A percentile compares a stretch with the other conserved stretches of the same genome.
Conservation (phyloP, 2,329 filamentous ascomycete genomes). For the Coniosporium tulheliwenetii region DNA sequence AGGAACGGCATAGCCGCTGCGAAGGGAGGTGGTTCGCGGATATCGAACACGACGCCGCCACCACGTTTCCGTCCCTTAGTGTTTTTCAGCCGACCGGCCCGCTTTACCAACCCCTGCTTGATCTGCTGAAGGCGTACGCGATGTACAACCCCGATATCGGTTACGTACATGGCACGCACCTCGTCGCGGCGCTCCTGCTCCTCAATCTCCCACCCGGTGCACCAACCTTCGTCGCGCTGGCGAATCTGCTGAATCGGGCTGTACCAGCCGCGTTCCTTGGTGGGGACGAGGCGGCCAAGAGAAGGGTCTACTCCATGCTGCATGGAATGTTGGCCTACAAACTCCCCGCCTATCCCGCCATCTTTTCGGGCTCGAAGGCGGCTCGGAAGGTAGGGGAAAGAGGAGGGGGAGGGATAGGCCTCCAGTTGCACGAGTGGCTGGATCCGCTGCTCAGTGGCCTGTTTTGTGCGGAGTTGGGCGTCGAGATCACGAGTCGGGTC, state of each 20-base stretch:
- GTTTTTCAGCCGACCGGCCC: slow-evolving; percentile 57
- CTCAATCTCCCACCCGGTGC: slow-evolving; percentile 51
- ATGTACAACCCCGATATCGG: slow-evolving; percentile 75
- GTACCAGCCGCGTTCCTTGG: slow-evolving; percentile 63
- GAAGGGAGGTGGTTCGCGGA: slow-evolving; percentile 45
- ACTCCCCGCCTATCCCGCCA: slow-evolving; percentile 49
- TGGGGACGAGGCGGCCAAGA: slow-evolving; percentile 51
- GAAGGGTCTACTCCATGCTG: slow-evolving; percentile 53
- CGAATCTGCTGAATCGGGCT: slow-evolving; percentile 63
- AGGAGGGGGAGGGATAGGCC: slow-evolving; percentile 6
- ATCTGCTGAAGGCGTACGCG: slow-evolving; percentile 63
- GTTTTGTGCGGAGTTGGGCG: slow-evolving; percentile 40
- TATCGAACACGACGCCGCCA: slow-evolving; percentile 49
- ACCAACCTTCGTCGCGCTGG: slow-evolving; percentile 53
- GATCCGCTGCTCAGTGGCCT: slow-evolving; percentile 45
- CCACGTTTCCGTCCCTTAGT: slow-evolving; percentile 55
- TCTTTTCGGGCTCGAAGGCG: slow-evolving; percentile 31
- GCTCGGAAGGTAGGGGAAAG: slow-evolving; percentile 6
- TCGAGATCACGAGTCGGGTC: slow-evolving; percentile 56
- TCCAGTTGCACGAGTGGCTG: slow-evolving; percentile 36
- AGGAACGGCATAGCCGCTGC: slow-evolving; percentile 24
- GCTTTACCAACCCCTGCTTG: slow-evolving; percentile 49
- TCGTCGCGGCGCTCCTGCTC: slow-evolving; percentile 56
- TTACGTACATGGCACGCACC: slow-evolving; percentile 57
- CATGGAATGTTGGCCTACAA: slow-evolving; percentile 52